Base-by-base conservation (phyloP, 2,329 filamentous ascomycete genomes). In the Penicillium palitans region DNA sequence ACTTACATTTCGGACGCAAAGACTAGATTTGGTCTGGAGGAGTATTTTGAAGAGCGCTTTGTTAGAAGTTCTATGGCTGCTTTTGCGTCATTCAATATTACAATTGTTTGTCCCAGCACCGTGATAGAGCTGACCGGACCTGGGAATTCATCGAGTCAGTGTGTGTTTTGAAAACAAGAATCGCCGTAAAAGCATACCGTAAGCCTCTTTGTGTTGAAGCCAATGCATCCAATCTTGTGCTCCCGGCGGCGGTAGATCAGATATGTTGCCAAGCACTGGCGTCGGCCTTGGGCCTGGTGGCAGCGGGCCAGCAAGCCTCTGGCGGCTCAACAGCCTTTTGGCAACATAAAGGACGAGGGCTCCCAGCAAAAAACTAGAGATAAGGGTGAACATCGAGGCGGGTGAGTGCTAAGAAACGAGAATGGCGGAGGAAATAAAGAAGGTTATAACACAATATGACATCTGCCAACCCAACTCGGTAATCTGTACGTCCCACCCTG, bases 211-310 rank as follows among this genome's bases (percentile, higher is more conserved):
- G 59, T 78, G 74, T 45, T 80, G 70, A 1, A 76, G 55, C 78
- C 78, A 81, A 53, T 81, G 77, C 21, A 73, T 59, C 65, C 70
- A 78, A 52, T 80, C 79, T 9, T 70, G 72, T 40, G 61, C 61
- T 0, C 71, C 73, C 9, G 69, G 56, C 0, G 73, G 67, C 0
- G 82, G 82, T 12, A 84, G 68, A 60, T 84, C 81, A 1, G 63
- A 60, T 17, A 84, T 61, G 62, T 84, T 84, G 4, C 83, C 83
- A 4, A 84, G 31, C 0, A 84, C 15, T 0, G 80, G 80, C 7
- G 79, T 65, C 0, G 74, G 75, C 39, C 73, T 80, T 0, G 83
- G 83, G 0, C 83, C 83, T 1, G 82, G 83, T 1, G 81, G 83
- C 0, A 82, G 66, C 2, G 71, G 67, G 12, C 19, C 50, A 29